Evolutionary conservation across 768 basidiomycete genomes (phyloP), one percentile per base, ranked within the genome.

Genomic region (Hypholoma sublateritium): DNA sequence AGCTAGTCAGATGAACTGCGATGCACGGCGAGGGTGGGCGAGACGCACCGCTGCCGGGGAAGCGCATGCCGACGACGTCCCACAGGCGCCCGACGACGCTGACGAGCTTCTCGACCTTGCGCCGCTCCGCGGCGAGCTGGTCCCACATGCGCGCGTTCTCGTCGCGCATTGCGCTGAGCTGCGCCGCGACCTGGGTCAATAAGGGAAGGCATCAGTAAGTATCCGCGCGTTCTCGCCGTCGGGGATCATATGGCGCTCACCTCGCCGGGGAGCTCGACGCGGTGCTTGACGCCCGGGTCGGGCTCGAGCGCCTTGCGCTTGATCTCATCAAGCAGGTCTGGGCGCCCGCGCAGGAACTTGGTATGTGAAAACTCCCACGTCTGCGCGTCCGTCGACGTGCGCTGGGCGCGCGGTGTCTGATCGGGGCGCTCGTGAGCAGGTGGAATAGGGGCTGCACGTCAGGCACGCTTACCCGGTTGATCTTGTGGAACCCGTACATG

Each of bases 401-500:
- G 84, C 67, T 92, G 88, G 5, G 91, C 88, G 47, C 92, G 87
- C 22, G 91, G 91, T 4, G 91, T 91, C 84, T 91, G 69, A 32
- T 32, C 28, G 28, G 9, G 28, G 28, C 28, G 28, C 28, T 32
- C 28, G 28, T 32, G 2, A 32, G 28, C 28, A 32, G 28, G 28
- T 9, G 28, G 28, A 32, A 32, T 9, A 32, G 28, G 28, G 28
- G 28, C 28, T 32, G 5, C 5, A 32, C 5, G 28, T 32, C 28
- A 32, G 28, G 50, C 34, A 55, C 12, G 77, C 83, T 59, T 56
- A 91, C 88, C 73, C 91, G 81, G 70, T 93, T 93, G 73, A 92
- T 92, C 75, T 95, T 95, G 76, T 93, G 92, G 72, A 95, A 96
- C 24, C 93, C 93, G 66, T 95, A 96, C 91, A 95, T 95, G 79